Conservation (phyloP, 257 asterid genomes). For the Lycium ferocissimum region DNA sequence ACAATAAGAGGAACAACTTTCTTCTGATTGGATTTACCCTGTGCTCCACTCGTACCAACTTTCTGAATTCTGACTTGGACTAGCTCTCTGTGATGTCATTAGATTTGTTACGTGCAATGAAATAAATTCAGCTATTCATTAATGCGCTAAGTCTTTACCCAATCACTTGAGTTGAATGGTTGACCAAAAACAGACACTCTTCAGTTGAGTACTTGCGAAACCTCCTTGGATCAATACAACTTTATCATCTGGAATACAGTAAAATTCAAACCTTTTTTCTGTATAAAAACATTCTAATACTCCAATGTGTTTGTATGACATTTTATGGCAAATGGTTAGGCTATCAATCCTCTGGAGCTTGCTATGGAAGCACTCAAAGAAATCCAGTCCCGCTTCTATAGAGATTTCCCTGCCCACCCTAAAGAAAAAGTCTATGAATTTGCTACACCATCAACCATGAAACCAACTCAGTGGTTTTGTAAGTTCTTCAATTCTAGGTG, state of each 20-base stretch:
- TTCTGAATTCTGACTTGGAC: not conserved
- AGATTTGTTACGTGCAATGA: not conserved
- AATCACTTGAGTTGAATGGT: conserved; percentile 10
- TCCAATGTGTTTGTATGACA: not conserved
- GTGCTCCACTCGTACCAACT: not conserved
- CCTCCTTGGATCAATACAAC: conserved; percentile 17
- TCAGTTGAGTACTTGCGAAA: not conserved
- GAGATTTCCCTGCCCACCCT: conserved; percentile 90
- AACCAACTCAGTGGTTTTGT: conserved; percentile 98
- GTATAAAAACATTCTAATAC: not conserved
- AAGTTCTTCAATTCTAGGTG: conserved; percentile 44
- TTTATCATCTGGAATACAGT: not conserved
- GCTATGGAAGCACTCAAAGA: conserved; percentile 93
- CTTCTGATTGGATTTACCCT: not conserved
- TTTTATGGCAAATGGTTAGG: conserved; percentile 49
- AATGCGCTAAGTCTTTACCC: not conserved
- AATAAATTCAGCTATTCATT: not conserved
- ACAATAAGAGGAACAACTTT: not conserved
- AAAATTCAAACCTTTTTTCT: not conserved
- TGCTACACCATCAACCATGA: conserved; percentile 98
- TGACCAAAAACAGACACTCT: not conserved
- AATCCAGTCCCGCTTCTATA: conserved; percentile 76
- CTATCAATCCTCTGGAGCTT: conserved; percentile 93
- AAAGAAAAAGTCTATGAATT: conserved; percentile 76
- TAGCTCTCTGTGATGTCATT: not conserved